Percentiles rank a stretch among this genome's conserved stretches.
Conservation (phyloP, 2,329 filamentous ascomycete species). For the Botrytis paeoniae region DNA sequence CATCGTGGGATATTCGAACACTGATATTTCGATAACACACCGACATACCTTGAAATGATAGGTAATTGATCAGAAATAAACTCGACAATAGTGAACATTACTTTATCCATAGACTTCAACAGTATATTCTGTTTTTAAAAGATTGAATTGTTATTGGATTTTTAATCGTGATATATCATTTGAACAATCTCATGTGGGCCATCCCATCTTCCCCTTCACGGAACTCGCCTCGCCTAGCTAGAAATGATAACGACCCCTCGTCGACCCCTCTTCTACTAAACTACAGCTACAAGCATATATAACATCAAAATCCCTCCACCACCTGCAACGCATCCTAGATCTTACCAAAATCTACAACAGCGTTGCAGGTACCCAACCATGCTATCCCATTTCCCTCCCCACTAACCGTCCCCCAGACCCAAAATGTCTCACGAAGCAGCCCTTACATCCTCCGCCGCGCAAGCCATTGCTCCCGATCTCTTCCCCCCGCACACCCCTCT, state of each 20-base stretch:
- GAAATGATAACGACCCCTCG: background rate
- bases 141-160: background rate
- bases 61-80: no score
- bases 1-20: background rate
- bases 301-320: background rate
- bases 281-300: background rate
- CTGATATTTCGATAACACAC: background rate
- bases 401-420: background rate
- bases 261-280: background rate
- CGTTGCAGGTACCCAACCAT: slow-evolving; percentile 23
- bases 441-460: slow-evolving; percentile 30
- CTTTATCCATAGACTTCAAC: background rate
- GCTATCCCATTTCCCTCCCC: slow-evolving; percentile 7
- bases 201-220: background rate
- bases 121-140: no score
- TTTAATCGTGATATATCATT: background rate
- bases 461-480: slow-evolving; percentile 32
- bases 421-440: slow-evolving; percentile 33
- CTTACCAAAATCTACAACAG: background rate
- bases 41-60: background rate
- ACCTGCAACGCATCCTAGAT: background rate
- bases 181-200: background rate
- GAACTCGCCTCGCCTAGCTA: slow-evolving; percentile 4
- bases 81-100: background rate
- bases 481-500: slow-evolving; percentile 41